Base-by-base conservation (phyloP, 257 asterid species). In the Jacaranda copaia region DNA sequence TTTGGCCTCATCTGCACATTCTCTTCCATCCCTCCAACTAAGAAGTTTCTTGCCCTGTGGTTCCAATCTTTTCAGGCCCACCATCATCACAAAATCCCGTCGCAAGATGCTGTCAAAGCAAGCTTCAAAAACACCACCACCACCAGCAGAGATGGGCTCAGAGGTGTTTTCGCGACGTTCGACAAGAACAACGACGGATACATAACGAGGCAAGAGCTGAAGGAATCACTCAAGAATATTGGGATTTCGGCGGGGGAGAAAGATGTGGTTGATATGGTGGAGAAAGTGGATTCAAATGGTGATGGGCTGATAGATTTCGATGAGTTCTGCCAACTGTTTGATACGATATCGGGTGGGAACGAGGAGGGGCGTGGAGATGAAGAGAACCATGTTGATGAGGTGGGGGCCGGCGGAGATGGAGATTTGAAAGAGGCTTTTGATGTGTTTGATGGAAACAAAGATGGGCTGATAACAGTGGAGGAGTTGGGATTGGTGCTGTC, bases 101-200 rank as follows among this genome's bases (percentile, higher is more conserved):
- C 84, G 1, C 39, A 19, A 18, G 58, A 8, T 46, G 8, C 5
- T 5, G 13, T 32, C 40, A 55, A 58, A 71, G 36, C 36, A 9
- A 72, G 13, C 20, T 15, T 6, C 68, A 16, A 18, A 1, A 72
- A 3, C 39, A 5, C 20, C 3, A 11, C 16, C 64, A 7, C 6
- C 35, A 13, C 2, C 67, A 3, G 76, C 18, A 20, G n/a, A 20
- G 25, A 8, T 0, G 85, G 72, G 0, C 70, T 91, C 5, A 72
- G 75, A 43, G 76, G 86, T 36, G 84, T 91, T 32, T 93, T 93
- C 58, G 90, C 92, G 15, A 91, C 95, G 14, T 93, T 93, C 71
- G 98, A 93, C 84, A 90, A 87, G 92, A 87, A 93, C 85, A 78
- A 64, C 64, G 98, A 93, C 71, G 98, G 98, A 0, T 88, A 25